Percentiles rank a stretch among this genome's conserved stretches.
phyloP scores from a whole-genome alignment of 768 basidiomycete species.

The Pisolithus tinctorius region DNA sequence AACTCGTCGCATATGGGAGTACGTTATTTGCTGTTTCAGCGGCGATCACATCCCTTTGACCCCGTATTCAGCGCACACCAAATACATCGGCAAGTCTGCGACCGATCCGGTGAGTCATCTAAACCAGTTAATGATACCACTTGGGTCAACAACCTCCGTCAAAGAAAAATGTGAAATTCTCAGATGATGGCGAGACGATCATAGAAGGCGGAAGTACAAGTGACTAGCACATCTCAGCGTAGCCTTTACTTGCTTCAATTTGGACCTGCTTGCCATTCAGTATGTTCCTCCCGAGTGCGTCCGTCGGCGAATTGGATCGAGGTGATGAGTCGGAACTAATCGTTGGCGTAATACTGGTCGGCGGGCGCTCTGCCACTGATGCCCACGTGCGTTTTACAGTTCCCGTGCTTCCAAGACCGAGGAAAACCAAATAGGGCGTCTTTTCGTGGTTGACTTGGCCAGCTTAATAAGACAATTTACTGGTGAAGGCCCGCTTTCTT shows the following conservation, averaged over 20 bases:
- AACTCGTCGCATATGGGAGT: constrained; percentile 80
- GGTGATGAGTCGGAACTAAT: too few relatives aligned
- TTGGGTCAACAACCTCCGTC: background rate
- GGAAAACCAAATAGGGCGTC: background rate
- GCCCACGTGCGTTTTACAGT: background rate
- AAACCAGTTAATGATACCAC: background rate
- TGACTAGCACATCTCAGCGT: background rate
- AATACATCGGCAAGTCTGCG: constrained; percentile 70
- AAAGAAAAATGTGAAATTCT: constrained; percentile 73
- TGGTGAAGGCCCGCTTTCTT: too few relatives aligned
- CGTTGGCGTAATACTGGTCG: background rate
- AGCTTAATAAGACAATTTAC: too few relatives aligned
- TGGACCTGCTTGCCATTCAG: background rate
- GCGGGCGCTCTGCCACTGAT: background rate
- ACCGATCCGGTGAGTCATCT: constrained; percentile 31
- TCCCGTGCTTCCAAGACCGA: background rate
- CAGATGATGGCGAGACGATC: constrained; percentile 68
- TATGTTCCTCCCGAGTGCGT: background rate
- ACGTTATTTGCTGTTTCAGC: constrained; percentile 20
- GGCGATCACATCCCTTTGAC: background rate
- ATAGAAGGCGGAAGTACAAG: constrained; percentile 40
- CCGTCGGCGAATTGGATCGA: too few relatives aligned
- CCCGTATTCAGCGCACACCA: constrained; percentile 61
- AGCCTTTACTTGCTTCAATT: background rate
- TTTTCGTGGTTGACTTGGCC: background rate